Evolutionary conservation across 805 yeast species (phyloP), one percentile per base, ranked within the genome.

Genomic region (Vanderwaltozyma tropicalis): DNA sequence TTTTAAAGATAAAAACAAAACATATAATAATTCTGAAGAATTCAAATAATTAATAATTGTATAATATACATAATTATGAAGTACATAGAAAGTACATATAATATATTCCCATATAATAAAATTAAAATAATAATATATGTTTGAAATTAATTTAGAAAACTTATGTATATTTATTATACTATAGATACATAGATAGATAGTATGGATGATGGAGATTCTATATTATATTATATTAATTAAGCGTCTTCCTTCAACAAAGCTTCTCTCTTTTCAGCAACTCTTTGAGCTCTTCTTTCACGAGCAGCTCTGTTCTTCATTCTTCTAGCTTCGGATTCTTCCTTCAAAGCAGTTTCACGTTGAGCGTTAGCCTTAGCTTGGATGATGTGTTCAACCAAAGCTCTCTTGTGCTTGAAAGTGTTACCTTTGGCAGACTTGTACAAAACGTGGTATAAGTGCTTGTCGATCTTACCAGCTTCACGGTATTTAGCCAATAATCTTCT

Each of bases 321-420:
- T 82, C 98, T 94, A 66, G 97, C 96, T 71, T 92, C 97, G 56
- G 97, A 88, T 80, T 92, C 98, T 67, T 85, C 96, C 81, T 84
- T 78, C 73, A 92, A 80, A 59, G 95, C 92, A 82, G 85, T 85
- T 74, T 88, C 96, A 78, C 98, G 94, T 67, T 84, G 83, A 76
- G 96, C 92, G 76, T 92, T 96, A 67, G 98, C 98, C 92, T 92
- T 92, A 61, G 98, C 97, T 76, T 88, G 92, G 72, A 92, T 92
- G 71, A 92, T 86, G 80, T 92, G 98, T 78, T 92, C 98, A 65
- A 92, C 92, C 64, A 92, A 84, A 68, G 96, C 94, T 79, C 98
- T 89, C 92, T 92, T 92, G 86, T 92, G 97, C 84, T 92, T 92
- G 88, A 92, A 92, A 66, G 96, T 74, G 84, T 92, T 92, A 92